A percentile compares a stretch with the other conserved stretches of the same genome.
Conservation (phyloP, 495 filamentous ascomycete species). For the Hypoxylon rickii region DNA sequence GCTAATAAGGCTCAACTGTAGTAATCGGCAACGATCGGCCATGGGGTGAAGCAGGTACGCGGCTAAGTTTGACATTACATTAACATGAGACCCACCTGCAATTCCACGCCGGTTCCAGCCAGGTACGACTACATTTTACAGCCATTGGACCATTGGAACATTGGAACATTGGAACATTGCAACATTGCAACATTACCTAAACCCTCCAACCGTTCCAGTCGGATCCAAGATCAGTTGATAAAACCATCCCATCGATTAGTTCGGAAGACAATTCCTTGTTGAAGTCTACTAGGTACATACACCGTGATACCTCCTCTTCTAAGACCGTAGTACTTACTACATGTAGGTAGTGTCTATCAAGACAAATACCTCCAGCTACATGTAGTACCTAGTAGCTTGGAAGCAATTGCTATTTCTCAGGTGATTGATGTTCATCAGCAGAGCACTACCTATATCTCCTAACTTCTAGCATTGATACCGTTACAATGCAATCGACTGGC, state of each 20-base stretch:
- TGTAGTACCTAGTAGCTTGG: background rate
- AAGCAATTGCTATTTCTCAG: too few relatives aligned
- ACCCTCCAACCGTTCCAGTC: too few relatives aligned
- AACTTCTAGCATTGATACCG: too few relatives aligned
- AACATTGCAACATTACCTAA: too few relatives aligned
- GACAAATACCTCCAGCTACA: background rate
- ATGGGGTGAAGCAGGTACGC: constrained; percentile 23
- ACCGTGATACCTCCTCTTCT: constrained; percentile 1
- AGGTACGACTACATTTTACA: background rate
- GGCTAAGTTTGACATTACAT: constrained; percentile 8
- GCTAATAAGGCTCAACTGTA: too few relatives aligned
- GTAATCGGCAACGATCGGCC: constrained; percentile 19
- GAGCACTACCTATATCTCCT: too few relatives aligned
- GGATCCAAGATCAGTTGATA: too few relatives aligned
- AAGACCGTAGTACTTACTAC: background rate
- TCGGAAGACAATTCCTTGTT: too few relatives aligned
- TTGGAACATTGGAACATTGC: too few relatives aligned
- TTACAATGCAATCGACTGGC: background rate
- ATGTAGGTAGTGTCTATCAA: background rate
- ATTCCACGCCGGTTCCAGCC: background rate
- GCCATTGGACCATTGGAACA: too few relatives aligned
- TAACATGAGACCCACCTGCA: constrained; percentile 8
- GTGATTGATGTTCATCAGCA: too few relatives aligned
- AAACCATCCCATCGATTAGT: too few relatives aligned
- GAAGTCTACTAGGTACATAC: background rate